Conservation (phyloP, 2,329 filamentous ascomycete species). For the Apiospora kogelbergensis region DNA sequence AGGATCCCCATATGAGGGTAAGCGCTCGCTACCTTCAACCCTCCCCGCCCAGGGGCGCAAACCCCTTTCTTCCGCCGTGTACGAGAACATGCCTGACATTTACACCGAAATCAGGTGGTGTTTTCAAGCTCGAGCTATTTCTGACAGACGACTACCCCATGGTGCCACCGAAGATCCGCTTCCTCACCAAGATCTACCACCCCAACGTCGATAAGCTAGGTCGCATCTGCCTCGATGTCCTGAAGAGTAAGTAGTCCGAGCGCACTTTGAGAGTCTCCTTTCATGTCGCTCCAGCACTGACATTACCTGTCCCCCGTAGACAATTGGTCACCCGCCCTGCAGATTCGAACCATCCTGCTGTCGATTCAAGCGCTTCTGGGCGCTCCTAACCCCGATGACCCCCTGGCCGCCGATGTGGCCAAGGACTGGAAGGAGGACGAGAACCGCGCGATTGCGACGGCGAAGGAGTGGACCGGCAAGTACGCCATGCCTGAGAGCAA, state of each 20-base stretch:
- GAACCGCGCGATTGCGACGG: conserved; percentile 86
- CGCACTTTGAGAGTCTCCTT: conserved; percentile 9
- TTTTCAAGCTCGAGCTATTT: conserved; percentile 97
- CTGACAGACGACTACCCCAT: conserved; percentile 98
- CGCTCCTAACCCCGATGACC: conserved; percentile 95
- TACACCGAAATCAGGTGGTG: conserved; percentile 54
- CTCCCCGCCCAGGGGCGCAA: neutral
- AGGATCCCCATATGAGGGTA: conserved; percentile 93
- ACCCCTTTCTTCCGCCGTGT: neutral
- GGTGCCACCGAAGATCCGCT: conserved; percentile 97
- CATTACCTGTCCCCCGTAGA: conserved; percentile 49
- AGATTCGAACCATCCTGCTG: conserved; percentile 97
- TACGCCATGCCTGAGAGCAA: conserved; percentile 60
- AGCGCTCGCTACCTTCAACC: conserved; percentile 21
- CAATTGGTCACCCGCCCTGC: conserved; percentile 97
- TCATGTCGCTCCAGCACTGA: neutral
- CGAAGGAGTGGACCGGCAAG: conserved; percentile 85
- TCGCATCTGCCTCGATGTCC: conserved; percentile 92
- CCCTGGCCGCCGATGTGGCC: conserved; percentile 95
- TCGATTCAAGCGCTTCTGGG: conserved; percentile 96
- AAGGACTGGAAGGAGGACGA: conserved; percentile 98
- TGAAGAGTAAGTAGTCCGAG: conserved; percentile 73
- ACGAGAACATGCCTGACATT: neutral
- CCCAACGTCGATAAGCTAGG: conserved; percentile 98
- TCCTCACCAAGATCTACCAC: conserved; percentile 98